Conservation (phyloP, 2,329 filamentous ascomycete genomes). For the Calonectria hawksworthii region DNA sequence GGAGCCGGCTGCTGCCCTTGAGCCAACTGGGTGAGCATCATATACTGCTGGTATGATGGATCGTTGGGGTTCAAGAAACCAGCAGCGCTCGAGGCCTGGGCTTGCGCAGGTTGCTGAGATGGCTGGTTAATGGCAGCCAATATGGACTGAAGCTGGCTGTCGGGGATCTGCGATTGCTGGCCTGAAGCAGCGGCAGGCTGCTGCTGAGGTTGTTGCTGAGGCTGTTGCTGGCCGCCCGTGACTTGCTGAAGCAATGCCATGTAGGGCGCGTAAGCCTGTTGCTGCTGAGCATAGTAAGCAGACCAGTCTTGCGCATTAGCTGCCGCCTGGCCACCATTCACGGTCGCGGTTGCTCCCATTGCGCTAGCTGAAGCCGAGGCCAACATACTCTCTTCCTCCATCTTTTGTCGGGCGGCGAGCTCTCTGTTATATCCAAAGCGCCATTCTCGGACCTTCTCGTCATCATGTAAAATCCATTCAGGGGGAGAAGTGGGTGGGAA, state of each 20-base stretch:
- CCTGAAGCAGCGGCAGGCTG: constrained; percentile 17
- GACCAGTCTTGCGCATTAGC: constrained; percentile 53
- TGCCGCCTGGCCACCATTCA: constrained; percentile 39
- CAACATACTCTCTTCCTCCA: constrained; percentile 54
- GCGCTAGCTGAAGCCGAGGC: constrained; percentile 51
- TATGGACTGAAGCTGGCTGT: constrained; percentile 60
- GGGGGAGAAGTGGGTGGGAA: constrained; percentile 67
- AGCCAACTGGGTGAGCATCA: constrained; percentile 56
- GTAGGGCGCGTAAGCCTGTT: constrained; percentile 56
- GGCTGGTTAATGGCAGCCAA: constrained; percentile 58
- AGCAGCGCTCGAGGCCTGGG: constrained; percentile 36
- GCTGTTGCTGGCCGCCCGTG: constrained; percentile 50
- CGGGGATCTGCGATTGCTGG: constrained; percentile 49
- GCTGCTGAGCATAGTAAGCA: constrained; percentile 58
- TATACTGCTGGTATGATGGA: constrained; percentile 56
- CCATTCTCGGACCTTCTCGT: constrained; percentile 66
- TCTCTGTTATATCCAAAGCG: constrained; percentile 63
- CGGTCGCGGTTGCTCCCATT: constrained; percentile 38
- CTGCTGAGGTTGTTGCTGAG: constrained; percentile 29
- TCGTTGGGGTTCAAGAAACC: constrained; percentile 55
- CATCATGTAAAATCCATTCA: constrained; percentile 63
- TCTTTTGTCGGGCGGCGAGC: constrained; percentile 53
- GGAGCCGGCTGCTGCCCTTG: constrained; percentile 49
- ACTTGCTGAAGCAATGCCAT: constrained; percentile 59
- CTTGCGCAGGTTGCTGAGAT: constrained; percentile 41